Evolutionary conservation across 441 rosid species (phyloP), one percentile per base, ranked within the genome.

Genomic region (Arabidopsis hybrid): DNA sequence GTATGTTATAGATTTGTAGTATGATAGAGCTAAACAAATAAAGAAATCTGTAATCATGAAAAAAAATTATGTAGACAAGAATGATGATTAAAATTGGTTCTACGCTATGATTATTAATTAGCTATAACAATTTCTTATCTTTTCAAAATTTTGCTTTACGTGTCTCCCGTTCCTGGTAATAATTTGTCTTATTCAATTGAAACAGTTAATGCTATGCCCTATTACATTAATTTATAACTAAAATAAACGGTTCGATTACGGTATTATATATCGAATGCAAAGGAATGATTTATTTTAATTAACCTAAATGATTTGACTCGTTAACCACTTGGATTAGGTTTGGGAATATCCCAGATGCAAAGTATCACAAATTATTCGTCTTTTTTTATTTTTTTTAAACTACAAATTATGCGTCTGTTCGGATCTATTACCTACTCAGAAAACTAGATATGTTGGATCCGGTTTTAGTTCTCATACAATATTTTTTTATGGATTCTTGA

Each of bases 301-400:
- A 46, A 45, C 50, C 52, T 14, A 57, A 38, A 47, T 21, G 71
- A 39, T 39, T 47, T 58, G 67, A 58, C 67, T 65, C 60, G 46
- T 65, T 16, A 66, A 49, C 60, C 43, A 65, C 66, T 58, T 65
- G 60, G 60, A 65, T 65, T 65, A 65, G 49, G 77, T 73, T 45
- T 73, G 12, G 18, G 50, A 64, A 73, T 64, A 46, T 64, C 5
- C 57, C 71, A 55, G 50, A 64, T 64, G 58, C 65, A 64, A 64
- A 21, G 42, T 47, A 45, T 73, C 64, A 43, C 17, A 63, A 17
- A 36, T 43, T 53, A 42, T 72, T 71, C 26, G 43, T 50, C 45
- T 71, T 34, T 50, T 26, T 26, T 26, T 26, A 2, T 2, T 26
- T 2, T 26, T 26, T 26, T 26, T 0, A 26, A 26, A 26, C 29